phyloP scores from a whole-genome alignment of 441 rosid genomes.

The Capsella rubella region DNA sequence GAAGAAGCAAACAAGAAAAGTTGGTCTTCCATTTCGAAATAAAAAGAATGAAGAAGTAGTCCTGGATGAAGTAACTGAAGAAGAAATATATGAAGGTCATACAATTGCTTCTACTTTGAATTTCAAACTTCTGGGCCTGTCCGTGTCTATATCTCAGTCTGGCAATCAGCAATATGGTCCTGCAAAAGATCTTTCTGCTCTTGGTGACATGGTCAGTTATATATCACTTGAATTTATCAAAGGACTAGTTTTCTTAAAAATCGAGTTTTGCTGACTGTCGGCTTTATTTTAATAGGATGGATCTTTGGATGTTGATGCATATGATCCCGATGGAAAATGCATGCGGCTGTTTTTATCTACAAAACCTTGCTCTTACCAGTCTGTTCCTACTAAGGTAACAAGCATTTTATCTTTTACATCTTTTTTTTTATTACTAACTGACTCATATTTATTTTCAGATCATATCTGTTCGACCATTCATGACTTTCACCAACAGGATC shows the following conservation, averaged over 20 bases:
- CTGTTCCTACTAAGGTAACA: conserved; percentile 93
- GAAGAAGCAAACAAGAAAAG: conserved; percentile 61
- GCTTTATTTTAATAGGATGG: conserved; percentile 74
- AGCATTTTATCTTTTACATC: conserved; percentile 19
- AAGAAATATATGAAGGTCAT: conserved; percentile 83
- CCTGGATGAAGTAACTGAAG: conserved; percentile 75
- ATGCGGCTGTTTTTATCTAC: conserved; percentile 87
- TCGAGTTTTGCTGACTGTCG: conserved; percentile 29
- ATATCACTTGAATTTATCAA: conserved; percentile 1
- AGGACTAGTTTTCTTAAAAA: conserved; percentile 35
- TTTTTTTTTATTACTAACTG: conserved; percentile 24
- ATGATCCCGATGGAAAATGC: conserved; percentile 77
- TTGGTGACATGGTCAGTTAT: conserved; percentile 86
- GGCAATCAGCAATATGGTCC: conserved; percentile 75
- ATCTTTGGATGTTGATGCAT: conserved; percentile 85
- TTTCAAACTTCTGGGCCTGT: conserved; percentile 75
- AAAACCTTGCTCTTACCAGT: conserved; percentile 83
- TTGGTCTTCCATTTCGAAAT: conserved; percentile 63
- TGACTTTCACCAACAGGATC: conserved; percentile 94
- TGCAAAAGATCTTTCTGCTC: conserved; percentile 84
- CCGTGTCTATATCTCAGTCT: conserved; percentile 67
- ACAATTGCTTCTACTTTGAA: conserved; percentile 96
- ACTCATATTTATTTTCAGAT: conserved; percentile 57
- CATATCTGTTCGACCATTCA: conserved; percentile 91
- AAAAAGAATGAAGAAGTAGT: conserved; percentile 54